Evolutionary conservation across 2,329 filamentous ascomycete species (phyloP), one percentile per base, ranked within the genome.

Genomic region (Achaetomium macrosporum): DNA sequence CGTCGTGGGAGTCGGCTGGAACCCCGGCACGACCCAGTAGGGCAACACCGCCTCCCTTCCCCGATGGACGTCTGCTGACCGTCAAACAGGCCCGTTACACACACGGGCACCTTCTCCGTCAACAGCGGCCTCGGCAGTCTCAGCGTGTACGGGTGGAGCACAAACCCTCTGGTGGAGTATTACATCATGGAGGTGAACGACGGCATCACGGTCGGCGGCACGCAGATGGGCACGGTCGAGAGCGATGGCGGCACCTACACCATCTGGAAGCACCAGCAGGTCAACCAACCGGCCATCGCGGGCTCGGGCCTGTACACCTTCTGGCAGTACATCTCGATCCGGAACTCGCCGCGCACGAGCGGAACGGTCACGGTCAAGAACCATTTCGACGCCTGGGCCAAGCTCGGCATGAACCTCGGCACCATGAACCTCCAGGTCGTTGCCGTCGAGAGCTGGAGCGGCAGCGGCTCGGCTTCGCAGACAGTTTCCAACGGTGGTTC

Each of bases 191-290:
- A 44, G 42, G 42, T 35, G 29, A 44, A 44, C 30, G 15, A 35
- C 25, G 42, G 42, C 42, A 44, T 44, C 30, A 35, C 42, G 30
- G 30, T 35, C 9, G 42, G 42, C 31, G 42, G 42, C 6, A 31
- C 29, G 11, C 30, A 44, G 25, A 44, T 44, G 42, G 42, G 42
- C 29, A 44, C 42, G n/a, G n/a, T 44, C n/a, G 30, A 33, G 30
- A 44, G 42, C 42, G 42, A 44, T 29, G 42, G 42, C 42, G 42
- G 42, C 30, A 44, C 42, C 42, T 44, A 44, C 16, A 44, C 42
- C 42, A 44, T 44, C 42, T 44, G 42, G 42, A 44, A 44, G 42
- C 42, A 44, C 42, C 42, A 44, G 42, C 42, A 44, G 42, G 42
- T 44, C 30, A 44, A 44, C 42, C 42, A 44, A 16, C 42, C 41